Percentiles rank a stretch among this genome's conserved stretches.
Evolutionary conservation across 805 yeast genomes (phyloP).

Genomic region (Saturnispora diversa): DNA sequence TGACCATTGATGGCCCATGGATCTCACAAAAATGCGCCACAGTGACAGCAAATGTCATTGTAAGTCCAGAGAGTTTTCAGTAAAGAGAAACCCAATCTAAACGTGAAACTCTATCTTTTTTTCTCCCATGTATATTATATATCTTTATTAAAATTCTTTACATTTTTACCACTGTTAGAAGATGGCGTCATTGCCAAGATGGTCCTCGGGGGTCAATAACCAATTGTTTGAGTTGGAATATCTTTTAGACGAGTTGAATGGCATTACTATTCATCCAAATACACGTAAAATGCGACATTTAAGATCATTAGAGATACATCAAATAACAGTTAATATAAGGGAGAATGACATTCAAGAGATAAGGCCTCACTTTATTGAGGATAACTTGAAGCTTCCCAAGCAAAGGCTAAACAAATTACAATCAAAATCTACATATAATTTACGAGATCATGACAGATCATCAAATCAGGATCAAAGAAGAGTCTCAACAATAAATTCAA

Average conservation of each 20-base stretch:
- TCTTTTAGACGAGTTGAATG: conserved; percentile 3
- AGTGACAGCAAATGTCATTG: conserved; percentile 38
- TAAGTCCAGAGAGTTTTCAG: neutral
- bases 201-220: neutral
- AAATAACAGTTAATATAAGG: neutral
- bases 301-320: conserved; percentile 5
- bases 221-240: neutral
- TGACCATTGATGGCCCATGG: conserved; percentile 62
- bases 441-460: neutral
- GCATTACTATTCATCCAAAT: conserved; percentile 12
- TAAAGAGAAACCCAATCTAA: neutral
- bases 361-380: neutral
- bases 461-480: conserved; percentile 6
- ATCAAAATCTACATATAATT: conserved; percentile 6
- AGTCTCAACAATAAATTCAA: neutral
- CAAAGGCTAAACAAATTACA: conserved; percentile 1
- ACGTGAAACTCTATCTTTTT: neutral
- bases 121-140: neutral
- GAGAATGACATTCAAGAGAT: neutral
- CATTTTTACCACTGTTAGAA: neutral
- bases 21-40: conserved; percentile 72
- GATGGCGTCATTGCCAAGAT: conserved; percentile 8
- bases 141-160: neutral
- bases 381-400: neutral
- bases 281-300: conserved; percentile 25